Evolutionary conservation across 1,284 basidiomycete genomes (phyloP), one percentile per base, ranked within the genome.

Genomic region (Microbotryum scabiosae): DNA sequence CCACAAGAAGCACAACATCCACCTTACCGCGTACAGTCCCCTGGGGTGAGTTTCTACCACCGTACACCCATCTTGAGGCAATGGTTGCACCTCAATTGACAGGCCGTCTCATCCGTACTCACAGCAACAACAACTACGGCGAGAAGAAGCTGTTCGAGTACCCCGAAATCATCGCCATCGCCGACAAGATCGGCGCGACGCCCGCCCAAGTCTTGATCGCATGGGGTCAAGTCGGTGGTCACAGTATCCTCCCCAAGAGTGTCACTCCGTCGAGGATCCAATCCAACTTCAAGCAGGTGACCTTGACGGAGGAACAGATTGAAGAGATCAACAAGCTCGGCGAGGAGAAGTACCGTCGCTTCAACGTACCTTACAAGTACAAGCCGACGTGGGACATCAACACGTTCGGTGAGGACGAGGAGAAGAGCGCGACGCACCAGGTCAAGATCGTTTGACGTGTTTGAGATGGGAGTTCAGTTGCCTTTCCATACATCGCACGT

Each of bases 321-420:
- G 61, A 66, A 16, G 70, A 65, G 60, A 67, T 77, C 44, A 68
- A 71, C 46, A 59, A 67, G 56, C 61, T 72, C 20, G 74, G 73
- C 32, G 63, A 66, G 23, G 64, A 72, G 57, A 67, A 62, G 32
- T 48, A 60, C 16, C 57, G 52, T 25, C 65, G 75, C 6, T 74
- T 72, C 68, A 76, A 75, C 61, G 53, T 70, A 5, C 74, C 87
- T 3, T 75, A 75, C 71, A 78, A 77, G n/a, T 87, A 83, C 75
- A 71, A 71, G 3, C 80, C 81, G 14, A 76, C 75, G 62, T 88
- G 86, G 87, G 79, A 82, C 66, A 81, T 88, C 74, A 80, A 84
- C 73, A 74, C 86, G 57, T 88, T 88, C 72, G 77, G 77, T 58
- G 84, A 85, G 73, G 75, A 75, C n/a, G 75, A 74, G 45, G 87